Base-by-base conservation (phyloP, 306 rosid species). In the Psophocarpus tetragonolobus region DNA sequence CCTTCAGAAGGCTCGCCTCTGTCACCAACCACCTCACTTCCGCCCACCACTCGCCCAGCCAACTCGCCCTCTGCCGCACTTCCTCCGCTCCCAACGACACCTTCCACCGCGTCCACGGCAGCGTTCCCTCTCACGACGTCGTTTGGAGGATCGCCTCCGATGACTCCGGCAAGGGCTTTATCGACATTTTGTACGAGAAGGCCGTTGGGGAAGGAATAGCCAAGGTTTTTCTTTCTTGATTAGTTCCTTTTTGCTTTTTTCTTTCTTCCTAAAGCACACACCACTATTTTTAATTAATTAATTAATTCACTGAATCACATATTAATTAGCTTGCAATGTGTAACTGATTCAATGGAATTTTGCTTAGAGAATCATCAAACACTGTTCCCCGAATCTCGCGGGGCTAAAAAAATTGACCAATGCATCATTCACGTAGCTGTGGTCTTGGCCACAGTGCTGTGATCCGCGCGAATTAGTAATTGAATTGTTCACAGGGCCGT, bases 201-300 rank as follows among this genome's bases (percentile, higher is more conserved):
- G 88, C 97, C 17, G 87, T 66, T 27, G 96, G 87, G 9, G 98
- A 94, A 85, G 98, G 84, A 65, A 90, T 94, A 4, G 96, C 97
- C 4, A 94, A 90, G 96, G 98, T 90, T 23, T 23, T 1, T 0
- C 1, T 27, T 24, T 23, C 60, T 73, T 4, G n/a, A n/a, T n/a
- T n/a, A 29, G 24, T 5, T 15, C 14, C 11, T 75, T n/a, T 70
- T 33, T 44, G 0, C 3, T 32, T 65, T 21, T n/a, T n/a, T n/a
- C n/a, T n/a, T n/a, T n/a, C n/a, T n/a, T n/a, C n/a, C n/a, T n/a
- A n/a, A n/a, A n/a, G n/a, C n/a, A n/a, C n/a, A n/a, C n/a, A n/a
- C n/a, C n/a, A n/a, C n/a, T n/a, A n/a, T n/a, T n/a, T n/a, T n/a
- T n/a, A n/a, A n/a, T n/a, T n/a, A n/a, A n/a, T n/a, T n/a, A n/a